Evolutionary conservation across 441 rosid genomes (phyloP), one percentile per base, ranked within the genome.

Genomic region (Adansonia madagascariensis): DNA sequence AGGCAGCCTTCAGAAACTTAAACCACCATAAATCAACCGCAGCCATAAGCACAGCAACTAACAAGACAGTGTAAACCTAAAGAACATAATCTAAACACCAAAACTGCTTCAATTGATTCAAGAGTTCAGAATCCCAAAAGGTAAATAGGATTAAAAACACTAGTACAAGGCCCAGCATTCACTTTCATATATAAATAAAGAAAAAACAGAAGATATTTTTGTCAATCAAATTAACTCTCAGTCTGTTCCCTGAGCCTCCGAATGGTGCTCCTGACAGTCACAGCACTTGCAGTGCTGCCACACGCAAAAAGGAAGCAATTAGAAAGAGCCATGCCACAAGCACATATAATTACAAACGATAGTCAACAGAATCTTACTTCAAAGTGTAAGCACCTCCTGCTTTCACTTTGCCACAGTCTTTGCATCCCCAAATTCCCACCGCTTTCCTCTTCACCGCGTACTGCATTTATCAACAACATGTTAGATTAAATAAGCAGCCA

Each of bases 311-410:
- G 6, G 2, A 15, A 2, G 52, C 2, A 65, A 72, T 80, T 41
- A 79, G 74, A 73, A 75, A n/a, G 5, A 22, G 46, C 8, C 5
- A 46, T 20, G 7, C 6, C 9, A 12, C 1, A 20, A 4, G 63
- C 6, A 6, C 4, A 61, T 7, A 8, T 15, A 47, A 46, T 0
- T 0, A 12, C 6, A 20, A 39, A 8, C 10, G 0, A 14, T 5
- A 20, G 65, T 0, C 9, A 35, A 22, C 0, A 31, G 20, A 2
- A 9, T 68, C 90, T 85, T 87, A 94, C 98, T 95, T 93, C 92
- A 95, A 84, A 41, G 97, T 95, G 87, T 93, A 94, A 41, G 98
- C 98, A 69, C 98, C 98, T 55, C 98, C 98, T 0, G 98, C 97
- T 81, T 91, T 95, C 56, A 95, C 93, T 82, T 93, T 93, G 71